Evolutionary conservation across 106 monocot genomes (phyloP).

Genomic region (Xerophyta viscosa): DNA sequence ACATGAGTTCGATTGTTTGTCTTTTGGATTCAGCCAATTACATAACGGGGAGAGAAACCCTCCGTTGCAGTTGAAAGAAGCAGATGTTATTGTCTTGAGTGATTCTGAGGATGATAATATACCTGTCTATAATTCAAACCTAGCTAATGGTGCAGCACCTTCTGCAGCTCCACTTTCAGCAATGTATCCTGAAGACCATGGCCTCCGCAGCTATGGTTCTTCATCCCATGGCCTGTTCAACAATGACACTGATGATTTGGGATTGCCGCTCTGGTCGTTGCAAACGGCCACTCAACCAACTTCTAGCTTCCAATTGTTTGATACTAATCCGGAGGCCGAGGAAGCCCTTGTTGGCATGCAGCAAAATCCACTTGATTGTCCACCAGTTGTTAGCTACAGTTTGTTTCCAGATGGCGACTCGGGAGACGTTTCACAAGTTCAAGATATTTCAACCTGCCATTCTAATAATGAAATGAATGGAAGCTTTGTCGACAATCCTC

Average conservation of each 20-base stretch:
- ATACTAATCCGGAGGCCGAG: slow-evolving; percentile 23
- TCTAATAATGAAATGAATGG: slow-evolving; percentile 36
- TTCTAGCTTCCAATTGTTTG: slow-evolving; percentile 67
- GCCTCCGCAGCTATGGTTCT: slow-evolving; percentile 14
- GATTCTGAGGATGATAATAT: slow-evolving; percentile 80
- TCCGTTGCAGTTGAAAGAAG: slow-evolving; percentile 19
- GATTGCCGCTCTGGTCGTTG: slow-evolving; percentile 39
- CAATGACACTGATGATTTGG: slow-evolving; percentile 43
- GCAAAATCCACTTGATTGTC: slow-evolving; percentile 15
- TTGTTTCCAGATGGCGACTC: slow-evolving; percentile 15
- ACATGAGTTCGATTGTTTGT: slow-evolving; percentile 36
- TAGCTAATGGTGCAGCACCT: slow-evolving; percentile 11
- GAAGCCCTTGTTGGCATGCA: slow-evolving; percentile 34
- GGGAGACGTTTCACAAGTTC: slow-evolving; percentile 12
- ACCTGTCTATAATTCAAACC: slow-evolving; percentile 16
- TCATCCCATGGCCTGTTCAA: slow-evolving; percentile 31
- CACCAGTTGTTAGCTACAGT: slow-evolving; percentile 16
- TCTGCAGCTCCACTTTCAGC: no score
- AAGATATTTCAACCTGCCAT: slow-evolving; percentile 9
- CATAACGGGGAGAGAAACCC: slow-evolving; percentile 19
- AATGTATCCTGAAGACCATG: slow-evolving; percentile 31
- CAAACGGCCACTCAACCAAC: slow-evolving; percentile 32
- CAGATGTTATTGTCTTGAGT: slow-evolving; percentile 64
- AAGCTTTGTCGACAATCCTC: slow-evolving; percentile 55
- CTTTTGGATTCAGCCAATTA: slow-evolving; percentile 17